phyloP scores from a whole-genome alignment of 768 basidiomycete genomes.

The Plicaturopsis crispa region DNA sequence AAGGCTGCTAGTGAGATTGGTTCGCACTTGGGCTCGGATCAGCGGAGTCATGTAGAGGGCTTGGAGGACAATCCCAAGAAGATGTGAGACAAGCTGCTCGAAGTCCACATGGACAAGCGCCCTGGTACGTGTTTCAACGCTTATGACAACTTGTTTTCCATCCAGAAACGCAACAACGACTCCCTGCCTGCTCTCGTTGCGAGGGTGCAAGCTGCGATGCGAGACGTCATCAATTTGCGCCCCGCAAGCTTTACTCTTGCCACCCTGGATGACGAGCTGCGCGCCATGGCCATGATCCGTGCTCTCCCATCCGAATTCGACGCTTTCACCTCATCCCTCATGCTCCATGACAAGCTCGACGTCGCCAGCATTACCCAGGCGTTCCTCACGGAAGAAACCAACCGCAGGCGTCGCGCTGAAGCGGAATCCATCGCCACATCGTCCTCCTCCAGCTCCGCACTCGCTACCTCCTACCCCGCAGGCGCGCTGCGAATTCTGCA shows the following conservation, averaged over 20 bases:
- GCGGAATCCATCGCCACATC: neutral
- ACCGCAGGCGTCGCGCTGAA: neutral
- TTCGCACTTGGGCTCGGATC: neutral
- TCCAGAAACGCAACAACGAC: slow-evolving; percentile 9
- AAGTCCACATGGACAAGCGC: slow-evolving; percentile 8
- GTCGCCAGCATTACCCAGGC: slow-evolving; percentile 6
- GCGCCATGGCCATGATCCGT: slow-evolving; percentile 4
- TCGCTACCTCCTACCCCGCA: neutral
- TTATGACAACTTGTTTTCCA: slow-evolving; percentile 8
- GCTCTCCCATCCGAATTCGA: neutral
- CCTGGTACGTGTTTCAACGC: slow-evolving; percentile 10
- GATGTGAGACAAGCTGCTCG: slow-evolving; percentile 10
- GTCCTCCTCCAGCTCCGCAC: neutral
- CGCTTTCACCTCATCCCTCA: slow-evolving; percentile 7
- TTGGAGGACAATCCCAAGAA: neutral
- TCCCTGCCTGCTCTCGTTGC: slow-evolving; percentile 5
- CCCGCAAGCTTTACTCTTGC: slow-evolving; percentile 5
- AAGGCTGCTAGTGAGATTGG: neutral
- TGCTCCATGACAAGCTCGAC: slow-evolving; percentile 7
- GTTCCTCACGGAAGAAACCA: slow-evolving; percentile 6
- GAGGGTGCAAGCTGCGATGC: slow-evolving; percentile 5
- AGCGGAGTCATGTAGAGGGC: neutral
- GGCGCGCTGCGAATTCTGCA: slow-evolving; percentile 6
- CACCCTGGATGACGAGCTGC: slow-evolving; percentile 9
- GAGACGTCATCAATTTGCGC: slow-evolving; percentile 7